Conservation (phyloP, 73 alveolate species). For the Halteria grandinella region DNA sequence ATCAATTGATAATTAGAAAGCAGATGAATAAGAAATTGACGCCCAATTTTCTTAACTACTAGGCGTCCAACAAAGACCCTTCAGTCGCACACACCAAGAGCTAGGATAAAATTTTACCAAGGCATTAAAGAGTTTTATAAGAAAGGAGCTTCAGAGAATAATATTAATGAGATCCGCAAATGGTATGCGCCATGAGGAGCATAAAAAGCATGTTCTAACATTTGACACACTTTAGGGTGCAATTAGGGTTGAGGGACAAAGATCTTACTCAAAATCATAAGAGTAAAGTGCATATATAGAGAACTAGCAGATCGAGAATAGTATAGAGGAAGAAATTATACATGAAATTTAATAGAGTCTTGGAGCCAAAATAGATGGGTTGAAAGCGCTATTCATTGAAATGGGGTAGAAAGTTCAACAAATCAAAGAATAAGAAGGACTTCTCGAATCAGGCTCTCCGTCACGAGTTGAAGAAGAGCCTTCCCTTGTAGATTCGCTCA, state of each 20-base stretch:
- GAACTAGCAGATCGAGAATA: conserved; percentile 13
- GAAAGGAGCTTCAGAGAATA: conserved; percentile 18
- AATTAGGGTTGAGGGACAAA: neutral
- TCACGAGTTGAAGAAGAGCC: neutral
- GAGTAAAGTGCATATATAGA: neutral
- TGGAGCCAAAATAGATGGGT: conserved; percentile 38
- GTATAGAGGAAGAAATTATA: conserved; percentile 39
- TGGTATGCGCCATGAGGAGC: neutral
- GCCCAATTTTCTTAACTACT: too few relatives aligned
- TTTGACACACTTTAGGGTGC: conserved; percentile 15
- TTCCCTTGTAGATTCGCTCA: neutral
- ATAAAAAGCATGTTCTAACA: conserved; percentile 4
- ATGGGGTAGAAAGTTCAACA: conserved; percentile 4
- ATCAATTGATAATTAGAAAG: too few relatives aligned
- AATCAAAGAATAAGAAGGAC: neutral
- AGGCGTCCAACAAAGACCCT: too few relatives aligned
- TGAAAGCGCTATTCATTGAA: conserved; percentile 17
- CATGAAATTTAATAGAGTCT: conserved; percentile 20
- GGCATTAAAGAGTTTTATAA: conserved; percentile 22
- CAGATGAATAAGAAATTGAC: too few relatives aligned
- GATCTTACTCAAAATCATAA: conserved; percentile 10
- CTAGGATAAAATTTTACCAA: conserved; percentile 18
- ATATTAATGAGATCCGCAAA: neutral
- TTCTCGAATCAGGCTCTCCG: neutral
- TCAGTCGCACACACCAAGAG: too few relatives aligned